Evolutionary conservation across 805 yeast genomes (phyloP).

Genomic region (Candida golubevii): DNA sequence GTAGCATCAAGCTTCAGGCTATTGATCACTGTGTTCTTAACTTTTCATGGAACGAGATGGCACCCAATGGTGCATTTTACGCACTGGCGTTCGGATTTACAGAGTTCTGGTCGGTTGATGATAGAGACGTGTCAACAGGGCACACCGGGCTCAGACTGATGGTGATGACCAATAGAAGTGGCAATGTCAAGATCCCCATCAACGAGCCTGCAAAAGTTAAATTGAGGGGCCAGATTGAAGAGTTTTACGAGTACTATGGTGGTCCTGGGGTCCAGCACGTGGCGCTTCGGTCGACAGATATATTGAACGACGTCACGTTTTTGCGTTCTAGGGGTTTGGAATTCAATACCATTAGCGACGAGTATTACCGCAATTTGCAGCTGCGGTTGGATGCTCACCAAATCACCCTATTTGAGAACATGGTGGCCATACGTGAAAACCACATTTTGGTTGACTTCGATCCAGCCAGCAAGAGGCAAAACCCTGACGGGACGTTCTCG

Average conservation of each 20-base stretch:
- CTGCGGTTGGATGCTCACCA: slow-evolving; percentile 42
- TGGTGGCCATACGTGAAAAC: slow-evolving; percentile 45
- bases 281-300: slow-evolving; percentile 63
- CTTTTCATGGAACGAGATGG: slow-evolving; percentile 66
- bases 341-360: slow-evolving; percentile 56
- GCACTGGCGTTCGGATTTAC: slow-evolving; percentile 66
- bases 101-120: slow-evolving; percentile 83
- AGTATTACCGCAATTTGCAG: slow-evolving; percentile 53
- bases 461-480: slow-evolving; percentile 34
- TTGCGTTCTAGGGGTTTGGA: slow-evolving; percentile 63
- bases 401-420: slow-evolving; percentile 47
- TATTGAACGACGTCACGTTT: slow-evolving; percentile 49
- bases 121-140: slow-evolving; percentile 64
- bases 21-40: slow-evolving; percentile 85
- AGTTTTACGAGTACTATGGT: slow-evolving; percentile 64
- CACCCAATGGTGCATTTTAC: slow-evolving; percentile 53
- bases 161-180: slow-evolving; percentile 70
- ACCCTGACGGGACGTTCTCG: slow-evolving; percentile 8
- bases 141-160: slow-evolving; percentile 66
- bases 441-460: slow-evolving; percentile 76
- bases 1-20: slow-evolving; percentile 32
- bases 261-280: slow-evolving; percentile 88
- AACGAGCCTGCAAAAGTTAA: slow-evolving; percentile 77
- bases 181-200: slow-evolving; percentile 70
- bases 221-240: slow-evolving; percentile 74